These are phyloP conservation scores for Arthrobotrys pseudoclavata DNA, from an alignment of 2,329 filamentous ascomycete genomes.

Conservation along the genomic window DNA sequence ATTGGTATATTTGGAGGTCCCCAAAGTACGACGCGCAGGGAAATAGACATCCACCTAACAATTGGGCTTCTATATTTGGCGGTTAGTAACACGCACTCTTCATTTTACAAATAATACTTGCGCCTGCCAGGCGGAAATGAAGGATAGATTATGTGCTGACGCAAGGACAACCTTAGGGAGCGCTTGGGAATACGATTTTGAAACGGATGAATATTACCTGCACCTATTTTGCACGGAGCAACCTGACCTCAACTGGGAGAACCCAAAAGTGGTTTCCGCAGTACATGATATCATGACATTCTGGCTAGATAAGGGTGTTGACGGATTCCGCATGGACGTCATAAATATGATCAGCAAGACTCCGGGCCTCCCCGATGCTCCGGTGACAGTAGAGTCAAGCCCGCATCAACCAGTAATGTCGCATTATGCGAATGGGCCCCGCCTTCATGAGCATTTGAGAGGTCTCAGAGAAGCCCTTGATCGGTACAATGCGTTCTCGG, in stretches of 20 bases:
- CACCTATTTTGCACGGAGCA: conserved; percentile 80
- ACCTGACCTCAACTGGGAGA: conserved; percentile 88
- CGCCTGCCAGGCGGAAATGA: too few relatives aligned
- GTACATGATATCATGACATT: conserved; percentile 82
- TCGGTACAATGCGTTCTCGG: conserved; percentile 77
- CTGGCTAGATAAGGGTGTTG: conserved; percentile 81
- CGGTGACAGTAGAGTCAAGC: conserved; percentile 65
- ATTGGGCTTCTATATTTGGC: conserved; percentile 68
- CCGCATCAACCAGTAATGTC: neutral
- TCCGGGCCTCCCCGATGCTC: conserved; percentile 72
- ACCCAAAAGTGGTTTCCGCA: conserved; percentile 75
- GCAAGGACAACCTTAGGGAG: conserved; percentile 52
- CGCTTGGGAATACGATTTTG: conserved; percentile 70
- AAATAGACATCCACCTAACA: conserved; percentile 73
- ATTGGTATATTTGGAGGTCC: conserved; percentile 78
- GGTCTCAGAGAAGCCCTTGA: conserved; percentile 76
- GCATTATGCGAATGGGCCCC: conserved; percentile 74
- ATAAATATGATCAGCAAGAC: conserved; percentile 80
- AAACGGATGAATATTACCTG: conserved; percentile 70
- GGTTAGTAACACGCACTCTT: conserved; percentile 56
- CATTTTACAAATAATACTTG: too few relatives aligned
- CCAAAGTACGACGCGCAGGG: conserved; percentile 70
- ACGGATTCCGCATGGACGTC: conserved; percentile 81
- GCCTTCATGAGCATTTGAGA: conserved; percentile 76
- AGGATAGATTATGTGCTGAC: neutral